Percentiles rank a stretch among this genome's conserved stretches.
phyloP scores from a whole-genome alignment of 352 stramenopile genomes.

The Pythium chondricola region DNA sequence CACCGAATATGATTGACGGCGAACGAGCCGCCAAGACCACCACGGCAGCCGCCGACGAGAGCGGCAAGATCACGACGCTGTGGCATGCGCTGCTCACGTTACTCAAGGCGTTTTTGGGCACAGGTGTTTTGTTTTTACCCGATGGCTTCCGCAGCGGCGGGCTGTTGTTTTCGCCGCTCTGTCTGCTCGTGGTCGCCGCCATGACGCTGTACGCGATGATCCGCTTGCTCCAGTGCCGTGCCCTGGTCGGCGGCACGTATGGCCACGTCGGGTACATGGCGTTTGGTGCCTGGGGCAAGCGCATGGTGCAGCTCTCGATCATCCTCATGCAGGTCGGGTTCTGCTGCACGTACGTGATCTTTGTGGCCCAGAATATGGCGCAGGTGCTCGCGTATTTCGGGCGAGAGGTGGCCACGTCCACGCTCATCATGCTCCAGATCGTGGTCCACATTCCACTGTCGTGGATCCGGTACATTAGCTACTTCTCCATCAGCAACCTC shows the following conservation, averaged over 20 bases:
- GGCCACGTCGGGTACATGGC: slow-evolving; percentile 63
- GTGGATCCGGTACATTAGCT: slow-evolving; percentile 84
- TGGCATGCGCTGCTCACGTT: slow-evolving; percentile 74
- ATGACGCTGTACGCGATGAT: slow-evolving; percentile 76
- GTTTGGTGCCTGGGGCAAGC: slow-evolving; percentile 57
- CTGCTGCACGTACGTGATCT: slow-evolving; percentile 83
- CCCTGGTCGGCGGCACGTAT: slow-evolving; percentile 67
- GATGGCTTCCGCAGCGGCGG: slow-evolving; percentile 70
- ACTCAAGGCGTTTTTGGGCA: slow-evolving; percentile 80
- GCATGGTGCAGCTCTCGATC: slow-evolving; percentile 78
- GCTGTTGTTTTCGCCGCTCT: slow-evolving; percentile 68
- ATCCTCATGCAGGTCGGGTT: slow-evolving; percentile 82
- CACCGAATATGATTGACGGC: slow-evolving; percentile 6
- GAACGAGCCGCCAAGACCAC: slow-evolving; percentile 1
- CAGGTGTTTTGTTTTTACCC: slow-evolving; percentile 70
- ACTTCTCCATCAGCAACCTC: slow-evolving; percentile 82
- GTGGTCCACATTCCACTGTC: slow-evolving; percentile 71
- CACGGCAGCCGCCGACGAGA: neutral
- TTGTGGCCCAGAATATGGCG: slow-evolving; percentile 72
- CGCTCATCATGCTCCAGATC: slow-evolving; percentile 70
- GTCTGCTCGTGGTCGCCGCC: slow-evolving; percentile 49
- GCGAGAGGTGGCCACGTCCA: slow-evolving; percentile 29
- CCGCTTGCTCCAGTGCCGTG: slow-evolving; percentile 60
- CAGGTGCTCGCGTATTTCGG: slow-evolving; percentile 63
- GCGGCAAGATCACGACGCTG: slow-evolving; percentile 65